Evolutionary conservation across 805 yeast species (phyloP), one percentile per base, ranked within the genome.

Genomic region (Candida palmyrensis): DNA sequence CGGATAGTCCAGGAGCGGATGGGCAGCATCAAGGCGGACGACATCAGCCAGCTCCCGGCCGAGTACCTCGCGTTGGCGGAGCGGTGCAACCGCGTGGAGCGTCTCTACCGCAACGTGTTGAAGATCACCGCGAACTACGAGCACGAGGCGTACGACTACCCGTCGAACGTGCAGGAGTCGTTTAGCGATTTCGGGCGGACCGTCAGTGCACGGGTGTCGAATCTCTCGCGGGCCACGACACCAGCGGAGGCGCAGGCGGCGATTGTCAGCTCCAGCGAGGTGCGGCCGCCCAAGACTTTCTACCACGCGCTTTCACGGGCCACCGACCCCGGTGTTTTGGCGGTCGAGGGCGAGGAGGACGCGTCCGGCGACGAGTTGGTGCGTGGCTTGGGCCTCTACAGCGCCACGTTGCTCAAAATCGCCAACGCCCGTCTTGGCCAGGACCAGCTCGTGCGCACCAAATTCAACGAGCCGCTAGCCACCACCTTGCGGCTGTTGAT

Each of bases 201-300:
- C 43, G 69, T 85, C 39, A 67, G 79, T 32, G 66, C 70, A 35
- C 75, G 84, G 45, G 80, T 84, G 30, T 67, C 73, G 38, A 82
- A 77, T 40, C 66, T 84, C 39, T 73, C 88, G 12, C 74, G 71
- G 51, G 95, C 88, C 10, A 71, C 81, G 30, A 71, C 82, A 16
- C 85, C 90, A 1, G 72, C 77, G n/a, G 95, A 85, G 53, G 90
- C 89, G 4, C 92, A 85, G 62, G 75, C 82, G 10, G 82, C 85
- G 10, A 53, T 66, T 41, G 62, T 82, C 25, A 63, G 73, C 34
- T 57, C 62, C 11, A 40, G 43, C 12, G 66, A 66, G 44, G 59
- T 78, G 52, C 64, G 72, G 48, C 69, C 77, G 28, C 95, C 94
- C 47, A 82, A 83, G 68, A 86, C 95, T 11, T 67, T 85, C 49